phyloP scores from a whole-genome alignment of 306 rosid species.

The Notholithocarpus densiflorus region DNA sequence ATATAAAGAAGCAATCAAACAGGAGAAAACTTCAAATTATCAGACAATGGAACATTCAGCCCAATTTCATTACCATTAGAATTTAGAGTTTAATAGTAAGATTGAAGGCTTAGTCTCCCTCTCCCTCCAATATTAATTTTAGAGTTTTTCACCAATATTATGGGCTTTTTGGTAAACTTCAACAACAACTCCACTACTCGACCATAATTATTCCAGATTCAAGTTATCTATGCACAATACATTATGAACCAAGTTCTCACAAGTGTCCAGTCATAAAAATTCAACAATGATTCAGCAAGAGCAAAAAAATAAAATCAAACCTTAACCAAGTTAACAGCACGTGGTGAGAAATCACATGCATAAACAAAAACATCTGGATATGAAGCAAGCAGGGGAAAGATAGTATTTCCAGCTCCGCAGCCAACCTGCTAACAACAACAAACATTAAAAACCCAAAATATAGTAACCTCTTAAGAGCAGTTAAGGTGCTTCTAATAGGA shows the following conservation, averaged over 20 bases:
- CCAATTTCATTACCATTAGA: background rate
- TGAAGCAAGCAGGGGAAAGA: constrained; percentile 73
- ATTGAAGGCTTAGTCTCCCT: background rate
- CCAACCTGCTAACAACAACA: constrained; percentile 57
- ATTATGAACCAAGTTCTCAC: constrained; percentile 9
- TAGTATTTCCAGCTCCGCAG: constrained; percentile 96
- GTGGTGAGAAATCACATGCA: constrained; percentile 94
- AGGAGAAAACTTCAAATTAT: background rate
- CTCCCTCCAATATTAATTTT: background rate
- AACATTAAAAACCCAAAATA: constrained; percentile 2
- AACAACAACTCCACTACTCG: background rate
- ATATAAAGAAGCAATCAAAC: background rate
- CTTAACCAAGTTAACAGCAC: constrained; percentile 87
- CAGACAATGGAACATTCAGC: background rate
- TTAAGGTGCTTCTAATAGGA: background rate
- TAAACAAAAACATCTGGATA: constrained; percentile 68
- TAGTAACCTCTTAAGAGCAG: constrained; percentile 7
- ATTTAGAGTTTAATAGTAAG: background rate
- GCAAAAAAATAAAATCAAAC: constrained; percentile 33
- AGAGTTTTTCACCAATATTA: background rate
- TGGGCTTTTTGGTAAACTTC: background rate
- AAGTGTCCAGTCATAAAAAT: background rate
- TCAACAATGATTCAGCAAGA: background rate
- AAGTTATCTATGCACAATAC: background rate
- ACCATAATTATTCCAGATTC: background rate